Percentiles rank a stretch among this genome's conserved stretches.
These are phyloP conservation scores for Russula vinacea DNA, from an alignment of 768 basidiomycete genomes.

Conservation along the genomic window DNA sequence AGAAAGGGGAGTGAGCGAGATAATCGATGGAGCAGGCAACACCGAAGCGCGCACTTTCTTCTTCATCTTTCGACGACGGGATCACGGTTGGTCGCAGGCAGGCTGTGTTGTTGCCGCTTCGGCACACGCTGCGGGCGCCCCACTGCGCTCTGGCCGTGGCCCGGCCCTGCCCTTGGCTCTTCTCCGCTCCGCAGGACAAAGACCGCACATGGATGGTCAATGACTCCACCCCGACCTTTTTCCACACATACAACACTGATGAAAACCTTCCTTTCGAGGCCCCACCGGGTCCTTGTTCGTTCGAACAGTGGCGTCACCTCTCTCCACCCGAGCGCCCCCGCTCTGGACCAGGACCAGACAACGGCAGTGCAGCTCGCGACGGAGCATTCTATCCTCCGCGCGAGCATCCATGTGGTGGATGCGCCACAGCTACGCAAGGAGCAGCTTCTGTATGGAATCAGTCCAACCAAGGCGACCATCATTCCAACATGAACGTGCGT, in stretches of 20 bases:
- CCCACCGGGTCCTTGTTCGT: background rate
- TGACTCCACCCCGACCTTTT: background rate
- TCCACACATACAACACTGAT: background rate
- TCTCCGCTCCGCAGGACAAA: no score
- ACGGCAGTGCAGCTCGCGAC: background rate
- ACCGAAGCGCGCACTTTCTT: slow-evolving; percentile 36
- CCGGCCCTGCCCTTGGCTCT: background rate
- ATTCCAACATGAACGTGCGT: background rate
- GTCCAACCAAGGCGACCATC: background rate
- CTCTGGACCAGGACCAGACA: background rate
- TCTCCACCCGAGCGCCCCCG: background rate
- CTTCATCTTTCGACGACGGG: slow-evolving; percentile 34
- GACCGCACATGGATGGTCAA: background rate
- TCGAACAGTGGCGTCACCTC: background rate
- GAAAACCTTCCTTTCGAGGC: background rate
- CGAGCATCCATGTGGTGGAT: background rate
- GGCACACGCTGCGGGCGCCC: background rate
- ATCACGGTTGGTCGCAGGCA: slow-evolving; percentile 1
- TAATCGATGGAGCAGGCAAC: background rate
- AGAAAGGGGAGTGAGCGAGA: background rate
- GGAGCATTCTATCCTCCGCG: background rate
- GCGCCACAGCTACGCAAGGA: background rate
- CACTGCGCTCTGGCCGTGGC: no score
- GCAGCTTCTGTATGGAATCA: background rate
- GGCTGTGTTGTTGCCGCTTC: background rate